Base-by-base conservation (phyloP, 768 basidiomycete genomes). In the Leccinum olivaceopallidum region DNA sequence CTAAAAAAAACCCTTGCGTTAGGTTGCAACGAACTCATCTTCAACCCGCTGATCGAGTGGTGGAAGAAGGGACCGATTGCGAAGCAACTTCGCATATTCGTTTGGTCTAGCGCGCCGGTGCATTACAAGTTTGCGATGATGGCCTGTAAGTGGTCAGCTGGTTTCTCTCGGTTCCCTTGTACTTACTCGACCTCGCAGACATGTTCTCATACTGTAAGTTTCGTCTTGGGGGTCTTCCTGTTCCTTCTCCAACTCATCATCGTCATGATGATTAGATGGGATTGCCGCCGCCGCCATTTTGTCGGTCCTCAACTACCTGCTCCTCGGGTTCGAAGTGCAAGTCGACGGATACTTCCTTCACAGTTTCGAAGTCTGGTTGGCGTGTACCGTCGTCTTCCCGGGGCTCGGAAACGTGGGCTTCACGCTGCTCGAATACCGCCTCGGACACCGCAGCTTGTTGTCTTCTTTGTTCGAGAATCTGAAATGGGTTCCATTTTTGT, bases 21-120 rank as follows among this genome's bases (percentile, higher is more conserved):
- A 72, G 69, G 69, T 4, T 71, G 69, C 28, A 72, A 71, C 44
- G 69, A 90, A 71, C 84, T 96, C 52, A 85, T 95, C 64, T 95
- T 95, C 81, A 86, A 94, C 67, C 95, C 94, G 0, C 67, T 95
- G 65, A 80, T 85, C 55, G 70, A 85, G 22, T 95, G 93, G 94
- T 88, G 86, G 83, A 77, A 75, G 59, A 75, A 82, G 59, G 94
- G 94, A 2, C 93, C 93, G 0, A 88, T 97, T 73, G 93, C 85
- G 42, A 88, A 88, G 66, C 89, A 92, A 71, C 80, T 93, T 7
- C 86, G 86, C 42, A 81, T 78, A 44, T 93, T 93, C 77, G 67
- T 91, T 22, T 92, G 91, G 91, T 89, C 86, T 0, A 68, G 67
- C 36, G 89, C 89, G 0, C 90, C 91, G 3, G 78, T 91, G 1